Conservation (phyloP, 1,139 yeast genomes). For the Sporopachydermia cereana region DNA sequence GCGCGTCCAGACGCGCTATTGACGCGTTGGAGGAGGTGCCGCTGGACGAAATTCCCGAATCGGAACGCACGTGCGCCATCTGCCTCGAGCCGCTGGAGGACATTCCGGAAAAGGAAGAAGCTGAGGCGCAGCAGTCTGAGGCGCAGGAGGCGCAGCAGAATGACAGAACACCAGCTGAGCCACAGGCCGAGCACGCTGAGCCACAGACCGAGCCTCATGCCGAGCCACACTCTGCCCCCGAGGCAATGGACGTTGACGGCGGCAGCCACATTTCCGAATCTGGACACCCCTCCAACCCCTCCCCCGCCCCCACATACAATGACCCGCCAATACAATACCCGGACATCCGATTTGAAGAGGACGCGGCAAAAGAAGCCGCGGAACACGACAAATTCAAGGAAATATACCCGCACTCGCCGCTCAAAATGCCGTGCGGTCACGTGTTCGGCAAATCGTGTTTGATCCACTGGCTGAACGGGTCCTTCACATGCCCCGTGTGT, state of each 20-base stretch:
- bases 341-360: background rate
- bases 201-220: conserved; percentile 1
- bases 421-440: conserved; percentile 73
- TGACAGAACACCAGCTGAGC: conserved; percentile 9
- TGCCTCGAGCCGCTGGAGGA: conserved; percentile 22
- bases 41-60: conserved; percentile 15
- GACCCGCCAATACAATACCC: background rate
- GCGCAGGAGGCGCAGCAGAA: conserved; percentile 3
- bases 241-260: conserved; percentile 4
- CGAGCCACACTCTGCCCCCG: background rate
- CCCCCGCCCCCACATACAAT: background rate
- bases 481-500: conserved; percentile 74
- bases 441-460: conserved; percentile 66
- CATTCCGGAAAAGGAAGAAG: conserved; percentile 8
- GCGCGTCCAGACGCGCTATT: conserved; percentile 22
- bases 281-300: background rate
- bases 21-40: conserved; percentile 17
- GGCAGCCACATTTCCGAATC: background rate
- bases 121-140: conserved; percentile 12
- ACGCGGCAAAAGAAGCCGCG: conserved; percentile 10
- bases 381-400: conserved; percentile 15
- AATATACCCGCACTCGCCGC: conserved; percentile 46
- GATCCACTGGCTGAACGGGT: conserved; percentile 59
- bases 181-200: conserved; percentile 8
- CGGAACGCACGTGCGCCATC: conserved; percentile 23